Base-by-base conservation (phyloP, 371 early-diverging fungal species). In the Mucor ambiguus region DNA sequence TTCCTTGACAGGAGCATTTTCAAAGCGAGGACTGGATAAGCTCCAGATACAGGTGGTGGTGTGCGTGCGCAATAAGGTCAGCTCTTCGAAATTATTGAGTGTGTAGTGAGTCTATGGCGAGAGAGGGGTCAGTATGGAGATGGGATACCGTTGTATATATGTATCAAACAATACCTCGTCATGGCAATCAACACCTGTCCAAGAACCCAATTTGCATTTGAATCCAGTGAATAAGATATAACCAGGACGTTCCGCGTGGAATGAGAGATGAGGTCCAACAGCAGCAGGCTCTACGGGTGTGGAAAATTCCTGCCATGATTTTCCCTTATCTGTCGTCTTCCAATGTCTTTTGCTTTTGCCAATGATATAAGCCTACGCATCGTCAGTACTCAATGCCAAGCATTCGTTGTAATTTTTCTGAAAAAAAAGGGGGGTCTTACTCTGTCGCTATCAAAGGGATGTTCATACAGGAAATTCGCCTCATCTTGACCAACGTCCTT, bases 11-110 rank as follows among this genome's bases (percentile, higher is more conserved):
- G 89, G 85, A 0, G 83, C 85, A 43, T 75, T 85, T 46, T 82
- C 72, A 63, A 88, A 87, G 4, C 76, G 59, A 2, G 68, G 43
- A 28, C 83, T 87, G 1, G 89, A 87, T 3, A 76, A 60, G 24
- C 85, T 89, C 91, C 92, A 95, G 29, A 85, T 77, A 70, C 95
- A 95, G 22, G 80, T 83, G 12, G 83, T 64, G 1, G 85, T 80
- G 69, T 87, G 82, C 1, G 71, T 61, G 22, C 90, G 77, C 26
- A 93, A 76, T 33, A 75, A 61, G 5, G 78, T 80, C 3, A 78
- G 32, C 16, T 87, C 74, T 9, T 77, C 78, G 73, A 92, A 92
- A 52, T 83, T 86, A 68, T 92, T 87, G 41, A 68, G 73, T 20
- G 93, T 91, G 73, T 89, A 90, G 64, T 78, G 89, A 7, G 87